Base-by-base conservation (phyloP, 139 green algal species). In the Desmodesmus armatus region DNA sequence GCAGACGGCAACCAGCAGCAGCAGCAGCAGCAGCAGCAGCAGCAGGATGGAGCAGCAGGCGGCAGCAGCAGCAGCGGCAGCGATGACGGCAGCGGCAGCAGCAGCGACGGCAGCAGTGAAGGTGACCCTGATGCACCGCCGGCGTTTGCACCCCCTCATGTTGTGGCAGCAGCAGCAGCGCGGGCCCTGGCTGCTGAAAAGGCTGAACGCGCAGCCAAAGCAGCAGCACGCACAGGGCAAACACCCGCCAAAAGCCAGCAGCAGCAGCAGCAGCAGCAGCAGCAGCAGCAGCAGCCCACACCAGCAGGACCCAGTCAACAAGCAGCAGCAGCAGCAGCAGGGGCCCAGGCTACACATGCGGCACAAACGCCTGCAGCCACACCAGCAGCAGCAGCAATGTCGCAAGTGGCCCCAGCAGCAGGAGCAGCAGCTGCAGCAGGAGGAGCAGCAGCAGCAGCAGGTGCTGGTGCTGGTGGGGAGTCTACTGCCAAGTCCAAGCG, bases 111-210 rank as follows among this genome's bases (percentile, higher is more conserved):
- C 47, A 23, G 37, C 35, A 80, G 67, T 5, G 83, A 84, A 29
- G 25, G 44, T 2, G 80, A 86, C 39, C 47, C 51, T 19, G 47
- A 73, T 44, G 37, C 63, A 78, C 82, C 31, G 25, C 81, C 90
- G 0, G 89, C 91, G 0, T 93, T 94, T 86, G 88, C 89, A 0
- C 76, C 85, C 23, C 90, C 83, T 0, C 79, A 92, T 21, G 73
- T 93, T 0, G 83, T 95, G 25, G 90, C 89, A 2, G 92, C 91
- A 9, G 91, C 91, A 47, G 91, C 90, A 0, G 70, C 77, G 2
- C 83, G 87, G 5, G 91, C 92, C 1, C 86, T 90, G 35, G 89
- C 88, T 0, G 84, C 74, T 29, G 84, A 90, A 62, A 74, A 71
- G 67, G 55, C 78, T 23, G 81, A 67, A 40, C 51, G 70, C 62